Conservation (phyloP, 2,329 filamentous ascomycete genomes). For the Rutstroemia sp. region DNA sequence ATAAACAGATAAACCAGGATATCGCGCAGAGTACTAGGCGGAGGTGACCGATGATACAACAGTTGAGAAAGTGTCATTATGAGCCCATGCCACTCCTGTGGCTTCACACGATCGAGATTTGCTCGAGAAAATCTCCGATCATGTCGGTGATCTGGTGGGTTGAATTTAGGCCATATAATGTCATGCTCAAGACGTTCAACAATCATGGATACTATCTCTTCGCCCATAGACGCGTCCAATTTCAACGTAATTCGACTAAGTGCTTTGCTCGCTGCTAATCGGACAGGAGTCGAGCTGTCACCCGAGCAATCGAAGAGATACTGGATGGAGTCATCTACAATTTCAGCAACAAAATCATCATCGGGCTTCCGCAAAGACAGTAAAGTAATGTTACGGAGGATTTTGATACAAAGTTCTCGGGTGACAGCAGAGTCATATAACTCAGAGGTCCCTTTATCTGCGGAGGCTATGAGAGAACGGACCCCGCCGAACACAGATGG, state of each 20-base stretch:
- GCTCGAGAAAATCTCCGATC: conserved; percentile 25
- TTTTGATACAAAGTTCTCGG: conserved; percentile 77
- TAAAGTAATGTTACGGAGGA: conserved; percentile 66
- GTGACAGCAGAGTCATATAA: conserved; percentile 70
- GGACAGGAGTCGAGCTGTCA: conserved; percentile 86
- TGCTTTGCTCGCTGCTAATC: conserved; percentile 86
- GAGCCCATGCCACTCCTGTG: conserved; percentile 85
- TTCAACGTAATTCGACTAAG: conserved; percentile 80
- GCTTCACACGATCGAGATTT: conserved; percentile 69
- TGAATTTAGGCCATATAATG: conserved; percentile 32
- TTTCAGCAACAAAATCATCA: conserved; percentile 31
- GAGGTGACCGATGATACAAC: conserved; percentile 76
- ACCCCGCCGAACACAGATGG: conserved; percentile 58
- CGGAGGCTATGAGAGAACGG: conserved; percentile 48
- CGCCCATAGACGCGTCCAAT: conserved; percentile 71
- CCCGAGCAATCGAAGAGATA: conserved; percentile 70
- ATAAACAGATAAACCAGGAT: conserved; percentile 72
- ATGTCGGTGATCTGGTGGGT: conserved; percentile 29
- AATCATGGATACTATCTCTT: conserved; percentile 81
- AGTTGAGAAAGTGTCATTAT: conserved; percentile 82
- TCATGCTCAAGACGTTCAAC: conserved; percentile 58
- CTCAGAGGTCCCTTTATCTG: conserved; percentile 40
- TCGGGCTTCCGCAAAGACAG: conserved; percentile 37
- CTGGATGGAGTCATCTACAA: conserved; percentile 76
- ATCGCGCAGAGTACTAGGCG: conserved; percentile 59